A percentile compares a stretch with the other conserved stretches of the same genome.
Evolutionary conservation across 2,329 filamentous ascomycete genomes (phyloP).

Genomic region (Penicillium sclerotiorum): DNA sequence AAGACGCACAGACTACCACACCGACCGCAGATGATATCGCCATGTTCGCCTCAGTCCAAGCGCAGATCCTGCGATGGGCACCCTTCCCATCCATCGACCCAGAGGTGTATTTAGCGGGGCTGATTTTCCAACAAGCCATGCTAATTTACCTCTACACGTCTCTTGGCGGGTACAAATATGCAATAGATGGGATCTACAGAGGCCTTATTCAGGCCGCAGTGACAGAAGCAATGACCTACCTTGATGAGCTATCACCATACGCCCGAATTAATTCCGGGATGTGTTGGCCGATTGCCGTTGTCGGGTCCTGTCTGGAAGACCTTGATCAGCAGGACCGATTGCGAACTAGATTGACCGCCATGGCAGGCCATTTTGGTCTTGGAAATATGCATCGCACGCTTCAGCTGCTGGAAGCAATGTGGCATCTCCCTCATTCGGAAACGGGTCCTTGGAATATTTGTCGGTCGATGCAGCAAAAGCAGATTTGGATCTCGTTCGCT

Average conservation of each 20-base stretch:
- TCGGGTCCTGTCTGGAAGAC: conserved; percentile 30
- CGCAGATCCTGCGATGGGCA: conserved; percentile 45
- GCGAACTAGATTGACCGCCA: conserved; percentile 30
- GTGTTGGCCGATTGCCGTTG: conserved; percentile 36
- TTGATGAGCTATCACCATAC: conserved; percentile 26
- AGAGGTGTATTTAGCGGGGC: conserved; percentile 45
- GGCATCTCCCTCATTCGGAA: conserved; percentile 38
- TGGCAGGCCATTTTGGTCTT: conserved; percentile 42
- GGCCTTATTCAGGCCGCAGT: conserved; percentile 28
- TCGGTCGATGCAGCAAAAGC: conserved; percentile 49
- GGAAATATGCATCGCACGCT: conserved; percentile 52
- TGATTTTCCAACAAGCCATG: conserved; percentile 51
- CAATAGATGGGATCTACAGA: conserved; percentile 30
- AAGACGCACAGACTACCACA: conserved; percentile 25
- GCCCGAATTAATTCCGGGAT: conserved; percentile 39
- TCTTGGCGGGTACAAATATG: conserved; percentile 27
- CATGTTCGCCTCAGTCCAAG: conserved; percentile 48
- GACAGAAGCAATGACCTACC: conserved; percentile 30
- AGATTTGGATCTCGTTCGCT: conserved; percentile 55
- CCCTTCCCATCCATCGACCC: conserved; percentile 39
- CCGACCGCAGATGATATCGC: conserved; percentile 48
- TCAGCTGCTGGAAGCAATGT: conserved; percentile 47
- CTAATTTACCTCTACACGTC: conserved; percentile 47
- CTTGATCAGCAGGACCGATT: conserved; percentile 29
- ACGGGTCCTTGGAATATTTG: conserved; percentile 50